Evolutionary conservation across 768 basidiomycete species (phyloP).

Genomic region (Tephrocybe sp.): DNA sequence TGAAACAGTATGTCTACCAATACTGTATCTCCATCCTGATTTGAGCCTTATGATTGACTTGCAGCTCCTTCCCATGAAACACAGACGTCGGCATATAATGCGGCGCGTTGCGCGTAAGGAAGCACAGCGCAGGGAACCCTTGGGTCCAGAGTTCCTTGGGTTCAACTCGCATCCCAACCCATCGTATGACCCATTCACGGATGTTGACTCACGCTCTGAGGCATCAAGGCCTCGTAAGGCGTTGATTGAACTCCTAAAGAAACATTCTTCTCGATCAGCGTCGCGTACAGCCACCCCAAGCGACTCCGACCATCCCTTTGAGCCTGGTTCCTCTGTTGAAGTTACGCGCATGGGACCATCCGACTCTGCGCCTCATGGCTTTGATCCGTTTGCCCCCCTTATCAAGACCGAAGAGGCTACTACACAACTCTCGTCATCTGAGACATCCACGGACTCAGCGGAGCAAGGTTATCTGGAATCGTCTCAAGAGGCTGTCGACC

Average conservation of each 20-base stretch:
- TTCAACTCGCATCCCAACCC: constrained; percentile 7
- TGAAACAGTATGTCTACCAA: neutral
- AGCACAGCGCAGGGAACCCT: neutral
- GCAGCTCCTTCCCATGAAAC: neutral
- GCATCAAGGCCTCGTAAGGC: neutral
- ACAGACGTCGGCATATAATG: neutral
- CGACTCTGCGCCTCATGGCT: neutral
- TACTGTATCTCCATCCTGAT: neutral
- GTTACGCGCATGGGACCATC: neutral
- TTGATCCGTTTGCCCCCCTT: constrained; percentile 5
- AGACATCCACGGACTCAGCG: neutral
- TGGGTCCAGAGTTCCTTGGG: constrained; percentile 8
- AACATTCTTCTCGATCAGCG: neutral
- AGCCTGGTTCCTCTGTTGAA: neutral
- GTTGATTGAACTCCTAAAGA: neutral
- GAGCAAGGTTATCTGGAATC: neutral
- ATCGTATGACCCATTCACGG: constrained; percentile 8
- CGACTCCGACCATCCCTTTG: neutral
- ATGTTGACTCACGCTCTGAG: neutral
- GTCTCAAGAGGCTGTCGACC: neutral
- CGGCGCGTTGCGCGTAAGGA: neutral
- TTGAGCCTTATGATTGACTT: neutral
- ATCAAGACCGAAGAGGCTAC: neutral
- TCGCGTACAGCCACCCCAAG: neutral
- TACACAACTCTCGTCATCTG: neutral